Evolutionary conservation across 2,329 filamentous ascomycete genomes (phyloP).

Genomic region (Aspergillus novoparasiticus): DNA sequence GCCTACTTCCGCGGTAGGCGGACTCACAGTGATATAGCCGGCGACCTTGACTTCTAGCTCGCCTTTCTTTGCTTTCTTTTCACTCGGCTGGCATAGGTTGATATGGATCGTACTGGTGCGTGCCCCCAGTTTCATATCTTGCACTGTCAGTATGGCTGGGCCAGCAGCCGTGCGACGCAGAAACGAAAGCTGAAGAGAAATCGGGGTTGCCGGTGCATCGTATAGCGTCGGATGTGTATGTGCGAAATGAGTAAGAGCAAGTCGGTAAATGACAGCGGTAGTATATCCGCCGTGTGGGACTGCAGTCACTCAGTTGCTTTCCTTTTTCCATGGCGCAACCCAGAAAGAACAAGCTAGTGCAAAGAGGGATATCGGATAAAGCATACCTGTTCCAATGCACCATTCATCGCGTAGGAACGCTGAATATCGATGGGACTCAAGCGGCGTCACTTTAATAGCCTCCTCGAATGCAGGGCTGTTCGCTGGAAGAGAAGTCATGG

Average conservation of each 20-base stretch:
- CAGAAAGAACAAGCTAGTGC: background rate
- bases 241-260: constrained; percentile 62
- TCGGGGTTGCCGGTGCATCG: constrained; percentile 55
- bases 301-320: constrained; percentile 30
- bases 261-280: constrained; percentile 63
- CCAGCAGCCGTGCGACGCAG: constrained; percentile 64
- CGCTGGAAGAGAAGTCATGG: constrained; percentile 14
- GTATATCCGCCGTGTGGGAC: constrained; percentile 74
- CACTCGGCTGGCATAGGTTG: constrained; percentile 50
- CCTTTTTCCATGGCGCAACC: background rate
- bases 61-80: constrained; percentile 33
- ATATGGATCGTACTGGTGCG: constrained; percentile 67
- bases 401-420: constrained; percentile 60
- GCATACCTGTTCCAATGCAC: constrained; percentile 66
- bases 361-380: background rate
- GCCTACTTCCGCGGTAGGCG: constrained; percentile 62
- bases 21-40: constrained; percentile 66
- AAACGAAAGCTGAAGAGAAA: constrained; percentile 67
- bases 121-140: constrained; percentile 66
- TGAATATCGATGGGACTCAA: constrained; percentile 59
- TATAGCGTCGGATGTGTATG: constrained; percentile 58
- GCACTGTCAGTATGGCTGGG: constrained; percentile 58
- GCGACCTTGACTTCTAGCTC: constrained; percentile 61
- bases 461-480: constrained; percentile 38
- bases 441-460: constrained; percentile 39